Evolutionary conservation across 331 rosid genomes (phyloP), one percentile per base, ranked within the genome.

Genomic region (Phaseolus coccineus): DNA sequence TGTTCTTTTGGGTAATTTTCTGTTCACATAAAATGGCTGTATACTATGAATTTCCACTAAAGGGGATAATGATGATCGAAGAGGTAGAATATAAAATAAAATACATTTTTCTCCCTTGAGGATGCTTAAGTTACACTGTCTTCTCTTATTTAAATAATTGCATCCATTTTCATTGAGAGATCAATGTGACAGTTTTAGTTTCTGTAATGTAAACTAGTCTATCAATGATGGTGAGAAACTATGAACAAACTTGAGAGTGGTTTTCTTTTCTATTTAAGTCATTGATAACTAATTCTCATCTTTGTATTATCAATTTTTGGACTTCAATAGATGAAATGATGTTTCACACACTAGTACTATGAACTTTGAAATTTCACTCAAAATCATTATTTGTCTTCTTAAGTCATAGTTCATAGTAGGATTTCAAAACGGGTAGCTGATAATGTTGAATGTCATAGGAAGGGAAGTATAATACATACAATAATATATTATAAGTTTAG

Each of bases 1-100:
- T 39, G 40, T 77, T 31, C 40, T 40, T 78, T 30, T 28, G 61
- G 39, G 68, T 48, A 71, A 11, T 69, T 61, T 56, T 71, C 51
- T 62, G 35, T 62, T 35, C 24, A 13, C 44, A 16, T 10, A 37
- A 6, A 27, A 5, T 30, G 10, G 69, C 8, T 62, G 56, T 62
- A 62, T 61, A 24, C 25, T 31, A 22, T 62, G 62, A 62, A 47
- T 47, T n/a, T 46, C 31, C 33, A 44, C 59, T 31, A 9, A 61
- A 46, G 71, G 19, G 37, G 39, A n/a, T 0, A 67, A 30, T 73
- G 69, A 7, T 35, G 39, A 35, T 35, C 39, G 5, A 35, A 35
- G 39, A 35, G 39, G 4, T 35, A 35, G 39, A 35, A 35, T 4
- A 35, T 35, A 35, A 33, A 33, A 4, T 1, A 35, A 35, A 35